phyloP scores from a whole-genome alignment of 2,329 filamentous ascomycete species.

The Fusarium haematococcum region DNA sequence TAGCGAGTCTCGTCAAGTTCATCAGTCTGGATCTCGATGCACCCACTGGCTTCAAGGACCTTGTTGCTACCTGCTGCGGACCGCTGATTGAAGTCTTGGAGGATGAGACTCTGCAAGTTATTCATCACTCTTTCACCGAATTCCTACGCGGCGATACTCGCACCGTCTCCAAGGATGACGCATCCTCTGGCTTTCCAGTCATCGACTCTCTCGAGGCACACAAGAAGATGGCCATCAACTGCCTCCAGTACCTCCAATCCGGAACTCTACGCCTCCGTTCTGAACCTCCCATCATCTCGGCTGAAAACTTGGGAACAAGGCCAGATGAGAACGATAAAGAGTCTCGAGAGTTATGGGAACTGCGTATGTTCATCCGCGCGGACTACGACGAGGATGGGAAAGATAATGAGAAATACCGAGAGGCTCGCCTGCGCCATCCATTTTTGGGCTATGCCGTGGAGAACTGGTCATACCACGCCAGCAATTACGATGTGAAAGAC shows the following conservation, averaged over 20 bases:
- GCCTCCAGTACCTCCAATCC: conserved; percentile 32
- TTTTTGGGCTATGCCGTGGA: conserved; percentile 37
- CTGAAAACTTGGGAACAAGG: conserved; percentile 7
- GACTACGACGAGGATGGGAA: background rate
- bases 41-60: conserved; percentile 45
- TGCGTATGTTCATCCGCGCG: background rate
- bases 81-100: conserved; percentile 57
- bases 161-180: background rate
- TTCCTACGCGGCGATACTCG: conserved; percentile 51
- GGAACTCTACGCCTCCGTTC: conserved; percentile 24
- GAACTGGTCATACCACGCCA: conserved; percentile 40
- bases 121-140: conserved; percentile 63
- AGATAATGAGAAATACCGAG: conserved; percentile 21
- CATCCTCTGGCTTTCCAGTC: conserved; percentile 18
- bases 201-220: conserved; percentile 33
- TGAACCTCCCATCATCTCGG: background rate
- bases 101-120: conserved; percentile 57
- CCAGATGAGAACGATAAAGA: background rate
- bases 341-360: background rate
- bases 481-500: conserved; percentile 32
- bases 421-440: conserved; percentile 32
- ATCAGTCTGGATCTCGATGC: conserved; percentile 30
- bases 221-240: conserved; percentile 29
- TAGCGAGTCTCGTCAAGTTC: conserved; percentile 44
- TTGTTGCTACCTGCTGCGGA: conserved; percentile 53